Evolutionary conservation across 768 basidiomycete genomes (phyloP), one percentile per base, ranked within the genome.

Genomic region (Boletus subparvulus): DNA sequence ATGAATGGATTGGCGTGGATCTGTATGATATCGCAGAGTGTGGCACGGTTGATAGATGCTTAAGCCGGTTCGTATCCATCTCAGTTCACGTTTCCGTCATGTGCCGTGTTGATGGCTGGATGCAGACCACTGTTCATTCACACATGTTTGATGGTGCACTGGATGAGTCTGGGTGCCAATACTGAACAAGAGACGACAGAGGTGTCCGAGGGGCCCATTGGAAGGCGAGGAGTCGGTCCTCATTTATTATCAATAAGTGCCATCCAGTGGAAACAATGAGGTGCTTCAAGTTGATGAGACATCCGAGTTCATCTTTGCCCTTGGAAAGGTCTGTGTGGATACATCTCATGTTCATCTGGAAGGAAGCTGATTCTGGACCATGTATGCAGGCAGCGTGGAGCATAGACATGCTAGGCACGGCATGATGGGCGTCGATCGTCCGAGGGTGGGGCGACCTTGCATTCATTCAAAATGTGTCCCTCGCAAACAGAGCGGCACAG

Each of bases 21-120:
- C 39, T 45, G 14, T 45, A 53, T 12, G 64, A 56, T 16, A 40
- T 53, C 28, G 57, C 61, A 0, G 43, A 62, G 36, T 35, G 33
- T 10, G 55, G 52, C 35, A 3, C 4, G n/a, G 4, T 59, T 14
- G 14, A 11, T 28, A 28, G 50, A 47, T 46, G 41, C 24, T 42
- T 33, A 21, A 53, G 58, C 21, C 56, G 54, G 65, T 65, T 14
- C 26, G 55, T 45, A 28, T 43, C 30, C n/a, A 24, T 36, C 11
- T 21, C 13, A 2, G 6, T 3, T 13, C 9, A 6, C 17, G 11
- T 26, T 14, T 16, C 28, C 5, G 5, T 26, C 2, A 2, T 3
- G 26, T 2, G 14, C 14, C 6, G 14, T 39, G 28, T 26, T 59
- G 32, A 57, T 3, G 19, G 10, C 12, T 17, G 16, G 28, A 39